Base-by-base conservation (phyloP, 2,329 filamentous ascomycete species). In the Pseudophaeomoniella oleicola region DNA sequence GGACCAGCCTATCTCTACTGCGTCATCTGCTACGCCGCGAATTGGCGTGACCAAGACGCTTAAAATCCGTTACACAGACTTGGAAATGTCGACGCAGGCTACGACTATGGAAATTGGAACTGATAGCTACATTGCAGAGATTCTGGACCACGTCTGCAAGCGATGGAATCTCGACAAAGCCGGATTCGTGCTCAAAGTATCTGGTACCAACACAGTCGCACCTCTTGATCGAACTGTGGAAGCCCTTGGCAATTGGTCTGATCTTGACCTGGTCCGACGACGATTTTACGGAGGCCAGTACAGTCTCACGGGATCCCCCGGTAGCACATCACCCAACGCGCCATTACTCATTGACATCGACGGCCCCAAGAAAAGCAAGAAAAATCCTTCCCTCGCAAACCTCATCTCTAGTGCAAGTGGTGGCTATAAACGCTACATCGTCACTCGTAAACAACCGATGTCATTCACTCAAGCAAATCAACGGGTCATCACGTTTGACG, bases 61-160 rank as follows among this genome's bases (percentile, higher is more conserved):
- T 31, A 69, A 65, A 14, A 65, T 79, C 34, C 69, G 74, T 35
- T 77, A 72, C 50, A 68, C 72, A 13, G 72, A 76, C 46, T 58
- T 71, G 3, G 69, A 76, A 39, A 70, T 71, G 44, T 67, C 69
- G 18, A 57, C 56, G 4, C 68, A 66, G 43, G 62, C 62, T 15
- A 67, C 67, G 38, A 67, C 65, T 2, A 57, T 75, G 36, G 67
- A 69, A 36, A 72, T 72, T 18, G 74, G 72, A 3, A 73, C 72
- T 1, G 75, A 78, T 46, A 77, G 72, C 32, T 79, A 79, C 48
- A 72, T 79, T 40, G 75, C 73, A n/a, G 75, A 79, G 50, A 66
- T 79, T 34, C 67, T 79, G 42, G 73, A 78, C 44, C 65, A 67
- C 30, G 69, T 73, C 2, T 78, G 75, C 54, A 70, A 72, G 40